phyloP scores from a whole-genome alignment of 345 rosid species.

The Balakata baccata region DNA sequence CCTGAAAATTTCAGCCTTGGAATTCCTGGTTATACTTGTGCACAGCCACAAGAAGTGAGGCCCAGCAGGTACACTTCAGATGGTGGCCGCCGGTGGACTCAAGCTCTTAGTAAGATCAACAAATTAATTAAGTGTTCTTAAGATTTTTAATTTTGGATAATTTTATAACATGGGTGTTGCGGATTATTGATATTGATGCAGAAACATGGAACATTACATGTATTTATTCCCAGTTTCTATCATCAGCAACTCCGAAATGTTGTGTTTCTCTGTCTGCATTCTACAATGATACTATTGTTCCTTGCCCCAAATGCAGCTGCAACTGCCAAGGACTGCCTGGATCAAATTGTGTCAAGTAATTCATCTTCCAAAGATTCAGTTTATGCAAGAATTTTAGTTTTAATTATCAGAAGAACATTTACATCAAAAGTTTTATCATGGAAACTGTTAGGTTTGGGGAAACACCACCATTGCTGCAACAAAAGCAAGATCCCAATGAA shows the following conservation, averaged over 20 bases:
- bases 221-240: slow-evolving; percentile 55
- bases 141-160: no score
- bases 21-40: slow-evolving; percentile 67
- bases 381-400: neutral
- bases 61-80: slow-evolving; percentile 43
- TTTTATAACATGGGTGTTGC: neutral
- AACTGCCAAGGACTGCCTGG: slow-evolving; percentile 49
- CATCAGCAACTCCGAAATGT: slow-evolving; percentile 67
- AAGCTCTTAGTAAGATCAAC: slow-evolving; percentile 54
- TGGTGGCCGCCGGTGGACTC: slow-evolving; percentile 72
- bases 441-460: slow-evolving; percentile 39
- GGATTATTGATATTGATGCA: slow-evolving; percentile 21
- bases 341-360: slow-evolving; percentile 53
- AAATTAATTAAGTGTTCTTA: neutral
- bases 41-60: slow-evolving; percentile 30
- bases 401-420: neutral
- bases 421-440: neutral
- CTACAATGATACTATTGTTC: slow-evolving; percentile 54
- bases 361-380: neutral
- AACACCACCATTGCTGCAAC: slow-evolving; percentile 34
- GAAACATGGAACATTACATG: slow-evolving; percentile 79
- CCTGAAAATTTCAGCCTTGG: slow-evolving; percentile 62
- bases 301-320: slow-evolving; percentile 77
- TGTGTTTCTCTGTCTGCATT: slow-evolving; percentile 86
- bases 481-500: slow-evolving; percentile 39